phyloP scores from a whole-genome alignment of 164 flowering plant species.

The Annona squamosa region DNA sequence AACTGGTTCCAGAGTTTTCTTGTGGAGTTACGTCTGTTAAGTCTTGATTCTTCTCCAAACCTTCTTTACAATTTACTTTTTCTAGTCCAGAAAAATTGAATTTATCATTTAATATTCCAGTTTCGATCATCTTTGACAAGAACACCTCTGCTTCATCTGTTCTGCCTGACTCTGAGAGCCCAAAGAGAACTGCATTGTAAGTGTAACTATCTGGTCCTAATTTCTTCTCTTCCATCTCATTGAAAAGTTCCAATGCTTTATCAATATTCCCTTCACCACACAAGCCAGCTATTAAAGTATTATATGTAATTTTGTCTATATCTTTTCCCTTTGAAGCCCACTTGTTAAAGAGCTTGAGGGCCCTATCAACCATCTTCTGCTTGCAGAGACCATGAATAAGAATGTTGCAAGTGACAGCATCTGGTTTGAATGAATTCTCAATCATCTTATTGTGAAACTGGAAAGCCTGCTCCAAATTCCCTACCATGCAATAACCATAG shows the following conservation, averaged over 20 bases:
- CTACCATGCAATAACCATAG: constrained; percentile 64
- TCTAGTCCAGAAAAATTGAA: constrained; percentile 6
- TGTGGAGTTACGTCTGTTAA: constrained; percentile 10
- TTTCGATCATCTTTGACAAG: constrained; percentile 33
- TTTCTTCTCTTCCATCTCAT: constrained; percentile 59
- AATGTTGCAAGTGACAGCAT: constrained; percentile 63
- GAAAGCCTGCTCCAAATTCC: constrained; percentile 68
- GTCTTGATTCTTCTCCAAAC: constrained; percentile 16
- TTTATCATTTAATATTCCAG: constrained; percentile 23
- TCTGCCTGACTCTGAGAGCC: constrained; percentile 51
- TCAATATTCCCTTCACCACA: constrained; percentile 59
- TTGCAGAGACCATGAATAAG: constrained; percentile 69
- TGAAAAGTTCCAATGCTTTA: constrained; percentile 44
- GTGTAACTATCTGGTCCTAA: constrained; percentile 53
- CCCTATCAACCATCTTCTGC: constrained; percentile 74
- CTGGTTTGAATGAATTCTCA: constrained; percentile 67
- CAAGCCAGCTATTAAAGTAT: constrained; percentile 53
- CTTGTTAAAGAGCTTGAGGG: constrained; percentile 55
- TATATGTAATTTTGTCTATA: constrained; percentile 60
- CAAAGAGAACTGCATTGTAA: constrained; percentile 36
- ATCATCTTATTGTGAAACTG: constrained; percentile 73
- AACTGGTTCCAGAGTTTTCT: constrained; percentile 28
- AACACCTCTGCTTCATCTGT: constrained; percentile 48
- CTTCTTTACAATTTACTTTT: constrained; percentile 6
- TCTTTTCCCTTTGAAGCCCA: constrained; percentile 63